Evolutionary conservation across 805 yeast species (phyloP), one percentile per base, ranked within the genome.

Genomic region (Metschnikowia corniflorae): DNA sequence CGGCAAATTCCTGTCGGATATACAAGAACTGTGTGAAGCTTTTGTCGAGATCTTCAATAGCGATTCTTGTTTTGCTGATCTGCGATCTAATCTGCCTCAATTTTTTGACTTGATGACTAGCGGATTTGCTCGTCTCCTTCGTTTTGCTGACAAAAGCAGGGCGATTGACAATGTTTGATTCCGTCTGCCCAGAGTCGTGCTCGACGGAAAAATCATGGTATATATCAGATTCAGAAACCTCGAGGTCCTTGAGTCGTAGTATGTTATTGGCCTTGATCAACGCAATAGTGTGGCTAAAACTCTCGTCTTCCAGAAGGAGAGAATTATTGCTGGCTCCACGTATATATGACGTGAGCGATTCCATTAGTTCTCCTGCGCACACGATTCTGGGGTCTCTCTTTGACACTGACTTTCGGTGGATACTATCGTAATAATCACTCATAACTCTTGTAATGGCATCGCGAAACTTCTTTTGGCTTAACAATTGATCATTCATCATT

Each of bases 241-340:
- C 37, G 17, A 32, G 31, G 17, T 38, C 33, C 15, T 33, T 29
- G 30, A 38, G 31, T 23, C 38, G 42, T 20, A 42, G 24, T 20
- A 42, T 31, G 14, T 42, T 37, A 22, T 42, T 38, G 8, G 38
- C 25, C 17, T 42, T 42, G 29, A 42, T 38, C 17, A 42, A 34
- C 3, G 42, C 37, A 29, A 42, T 38, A 12, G 38, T 42, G 36
- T 34, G 32, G 20, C 30, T 26, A n/a, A 38, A 39, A 4, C 29
- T 20, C 33, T 42, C 46, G 7, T 29, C 31, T 13, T 37, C 37
- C 37, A 37, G 41, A 29, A 29, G 34, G 15, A 7, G 6, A 5
- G 16, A 7, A 8, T 21, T 29, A n/a, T 24, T 25, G 15, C 37
- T 28, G 16, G 37, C 26, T 10, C 10, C 12, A 12, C 29, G 32